These are phyloP conservation scores for Apocynum venetum DNA, from an alignment of 257 asterid species.

Conservation along the genomic window DNA sequence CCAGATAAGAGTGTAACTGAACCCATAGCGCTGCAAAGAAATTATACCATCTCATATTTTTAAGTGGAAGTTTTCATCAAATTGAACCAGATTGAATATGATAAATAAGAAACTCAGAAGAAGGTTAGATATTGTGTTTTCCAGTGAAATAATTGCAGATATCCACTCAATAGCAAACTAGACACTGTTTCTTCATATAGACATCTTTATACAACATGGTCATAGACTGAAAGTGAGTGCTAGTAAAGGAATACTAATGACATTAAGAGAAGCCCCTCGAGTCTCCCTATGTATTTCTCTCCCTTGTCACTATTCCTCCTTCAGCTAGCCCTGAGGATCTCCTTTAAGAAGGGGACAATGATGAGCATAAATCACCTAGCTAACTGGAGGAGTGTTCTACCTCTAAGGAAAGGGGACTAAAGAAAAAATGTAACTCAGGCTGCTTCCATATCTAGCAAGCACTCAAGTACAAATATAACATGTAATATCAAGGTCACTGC, in stretches of 20 bases:
- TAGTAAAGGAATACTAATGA: not conserved
- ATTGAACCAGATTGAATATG: not conserved
- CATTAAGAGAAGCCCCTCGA: not conserved
- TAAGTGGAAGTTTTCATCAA: not conserved
- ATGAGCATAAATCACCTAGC: not conserved
- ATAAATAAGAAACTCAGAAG: not conserved
- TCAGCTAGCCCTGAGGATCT: not conserved
- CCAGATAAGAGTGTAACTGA: slow-evolving; percentile 80
- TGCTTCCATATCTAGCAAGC: not conserved
- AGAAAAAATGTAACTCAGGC: not conserved
- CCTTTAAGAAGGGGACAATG: not conserved
- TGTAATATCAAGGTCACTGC: too few species aligned
- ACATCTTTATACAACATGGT: not conserved
- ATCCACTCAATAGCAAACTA: not conserved
- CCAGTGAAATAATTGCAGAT: not conserved
- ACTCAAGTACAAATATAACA: too few species aligned
- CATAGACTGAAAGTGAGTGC: not conserved
- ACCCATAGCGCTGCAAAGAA: slow-evolving; percentile 76
- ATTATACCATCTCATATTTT: slow-evolving; percentile 16
- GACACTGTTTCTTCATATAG: not conserved
- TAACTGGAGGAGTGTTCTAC: not conserved
- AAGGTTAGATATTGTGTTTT: not conserved
- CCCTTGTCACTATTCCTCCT: not conserved
- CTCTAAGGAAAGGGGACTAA: not conserved
- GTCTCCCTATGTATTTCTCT: not conserved